Percentiles rank a stretch among this genome's conserved stretches.
Conservation (phyloP, 2,329 filamentous ascomycete genomes). For the Diaporthe humulicola region DNA sequence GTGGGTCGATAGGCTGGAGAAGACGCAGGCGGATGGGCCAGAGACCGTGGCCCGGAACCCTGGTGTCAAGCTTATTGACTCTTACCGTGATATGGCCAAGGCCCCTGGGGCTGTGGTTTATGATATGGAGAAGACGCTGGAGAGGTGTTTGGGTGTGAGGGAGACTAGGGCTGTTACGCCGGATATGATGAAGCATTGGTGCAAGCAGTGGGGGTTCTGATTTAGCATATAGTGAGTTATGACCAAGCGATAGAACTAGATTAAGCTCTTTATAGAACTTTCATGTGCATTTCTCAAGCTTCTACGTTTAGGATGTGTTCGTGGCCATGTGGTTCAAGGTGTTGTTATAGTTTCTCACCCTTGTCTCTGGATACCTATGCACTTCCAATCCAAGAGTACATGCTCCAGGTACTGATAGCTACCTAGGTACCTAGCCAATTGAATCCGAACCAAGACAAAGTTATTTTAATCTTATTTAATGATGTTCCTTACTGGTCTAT, state of each 20-base stretch:
- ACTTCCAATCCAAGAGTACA: too few relatives aligned
- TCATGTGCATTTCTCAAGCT: too few relatives aligned
- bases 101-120: constrained; percentile 48
- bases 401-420: too few relatives aligned
- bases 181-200: constrained; percentile 60
- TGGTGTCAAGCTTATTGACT: constrained; percentile 63
- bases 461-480: too few relatives aligned
- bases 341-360: too few relatives aligned
- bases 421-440: too few relatives aligned
- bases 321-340: too few relatives aligned
- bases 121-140: constrained; percentile 54
- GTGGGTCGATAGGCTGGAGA: constrained; percentile 58
- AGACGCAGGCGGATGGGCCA: constrained; percentile 51
- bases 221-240: not conserved
- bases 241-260: not conserved
- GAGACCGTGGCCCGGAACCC: constrained; percentile 56
- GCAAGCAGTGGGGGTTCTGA: constrained; percentile 56
- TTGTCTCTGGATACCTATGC: too few relatives aligned
- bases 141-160: constrained; percentile 55
- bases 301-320: too few relatives aligned
- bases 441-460: too few relatives aligned
- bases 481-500: too few relatives aligned
- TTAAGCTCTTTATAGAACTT: not conserved
- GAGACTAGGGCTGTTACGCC: constrained; percentile 53
- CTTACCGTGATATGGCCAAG: constrained; percentile 53